These are phyloP conservation scores for Eudorina sp. DNA, from an alignment of 139 green algal species.

Conservation along the genomic window DNA sequence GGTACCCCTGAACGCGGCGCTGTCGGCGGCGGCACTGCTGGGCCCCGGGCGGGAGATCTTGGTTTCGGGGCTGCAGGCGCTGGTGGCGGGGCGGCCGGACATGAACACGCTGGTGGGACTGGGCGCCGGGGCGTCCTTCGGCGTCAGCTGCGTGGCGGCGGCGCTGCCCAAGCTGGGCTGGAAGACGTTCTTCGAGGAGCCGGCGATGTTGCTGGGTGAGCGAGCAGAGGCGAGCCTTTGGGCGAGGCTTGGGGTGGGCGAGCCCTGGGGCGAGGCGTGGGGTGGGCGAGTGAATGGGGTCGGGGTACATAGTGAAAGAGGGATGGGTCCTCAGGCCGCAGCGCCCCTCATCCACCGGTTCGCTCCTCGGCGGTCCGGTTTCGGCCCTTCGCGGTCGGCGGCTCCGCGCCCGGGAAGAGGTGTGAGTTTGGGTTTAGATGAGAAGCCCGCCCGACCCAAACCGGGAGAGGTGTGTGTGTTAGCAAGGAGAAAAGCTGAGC, in stretches of 20 bases:
- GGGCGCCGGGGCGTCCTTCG: slow-evolving; percentile 90
- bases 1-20: slow-evolving; percentile 76
- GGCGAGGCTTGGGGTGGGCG: not conserved
- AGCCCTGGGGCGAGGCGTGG: not conserved
- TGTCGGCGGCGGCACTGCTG: slow-evolving; percentile 86
- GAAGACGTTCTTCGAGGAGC: slow-evolving; percentile 98
- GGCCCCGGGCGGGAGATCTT: slow-evolving; percentile 76
- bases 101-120: slow-evolving; percentile 99
- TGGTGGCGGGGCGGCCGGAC: slow-evolving; percentile 85
- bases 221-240: not conserved
- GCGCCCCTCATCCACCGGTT: no score
- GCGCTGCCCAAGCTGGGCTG: slow-evolving; percentile 78
- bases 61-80: slow-evolving; percentile 55
- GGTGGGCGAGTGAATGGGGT: not conserved
- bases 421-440: no score
- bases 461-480: no score
- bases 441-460: no score
- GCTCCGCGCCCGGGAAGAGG: no score
- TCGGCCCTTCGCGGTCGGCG: no score
- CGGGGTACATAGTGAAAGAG: no score
- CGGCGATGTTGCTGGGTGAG: slow-evolving; percentile 96
- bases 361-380: no score
- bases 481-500: no score
- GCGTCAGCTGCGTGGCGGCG: slow-evolving; percentile 84
- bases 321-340: no score